A percentile compares a stretch with the other conserved stretches of the same genome.
Evolutionary conservation across 768 basidiomycete genomes (phyloP).

Genomic region (Coprinopsis marcescibilis): DNA sequence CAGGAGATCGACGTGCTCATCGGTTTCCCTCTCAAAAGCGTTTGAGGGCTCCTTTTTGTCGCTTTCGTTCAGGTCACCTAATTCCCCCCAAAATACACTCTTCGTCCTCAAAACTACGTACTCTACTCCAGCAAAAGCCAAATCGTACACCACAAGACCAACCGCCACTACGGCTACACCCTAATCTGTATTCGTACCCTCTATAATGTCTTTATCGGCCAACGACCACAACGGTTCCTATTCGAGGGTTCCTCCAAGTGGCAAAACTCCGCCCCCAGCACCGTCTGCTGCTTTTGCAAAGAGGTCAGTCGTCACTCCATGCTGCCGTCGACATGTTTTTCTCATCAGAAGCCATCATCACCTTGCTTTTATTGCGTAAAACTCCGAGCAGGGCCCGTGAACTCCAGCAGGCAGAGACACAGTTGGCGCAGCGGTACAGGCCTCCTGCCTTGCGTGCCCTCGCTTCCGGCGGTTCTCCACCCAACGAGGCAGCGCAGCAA

Average conservation of each 20-base stretch:
- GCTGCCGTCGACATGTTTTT: slow-evolving; percentile 10
- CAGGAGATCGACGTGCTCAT: neutral
- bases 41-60: neutral
- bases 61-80: neutral
- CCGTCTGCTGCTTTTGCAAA: slow-evolving; percentile 88
- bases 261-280: slow-evolving; percentile 86
- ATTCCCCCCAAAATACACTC: slow-evolving; percentile 7
- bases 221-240: slow-evolving; percentile 77
- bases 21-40: neutral
- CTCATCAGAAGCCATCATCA: slow-evolving; percentile 13
- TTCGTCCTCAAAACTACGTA: slow-evolving; percentile 12
- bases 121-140: slow-evolving; percentile 21
- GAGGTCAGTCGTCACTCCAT: slow-evolving; percentile 42
- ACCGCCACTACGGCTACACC: slow-evolving; percentile 23
- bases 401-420: slow-evolving; percentile 71
- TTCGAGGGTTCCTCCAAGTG: slow-evolving; percentile 71
- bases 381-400: slow-evolving; percentile 64
- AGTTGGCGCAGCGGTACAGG: slow-evolving; percentile 59
- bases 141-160: slow-evolving; percentile 13
- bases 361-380: slow-evolving; percentile 15
- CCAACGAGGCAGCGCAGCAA: slow-evolving; percentile 48
- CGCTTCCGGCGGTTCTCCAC: slow-evolving; percentile 65
- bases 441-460: slow-evolving; percentile 77
- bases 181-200: slow-evolving; percentile 82
- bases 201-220: slow-evolving; percentile 91